Evolutionary conservation across 768 basidiomycete genomes (phyloP), one percentile per base, ranked within the genome.

Genomic region (Gelatoporia subvermispora): DNA sequence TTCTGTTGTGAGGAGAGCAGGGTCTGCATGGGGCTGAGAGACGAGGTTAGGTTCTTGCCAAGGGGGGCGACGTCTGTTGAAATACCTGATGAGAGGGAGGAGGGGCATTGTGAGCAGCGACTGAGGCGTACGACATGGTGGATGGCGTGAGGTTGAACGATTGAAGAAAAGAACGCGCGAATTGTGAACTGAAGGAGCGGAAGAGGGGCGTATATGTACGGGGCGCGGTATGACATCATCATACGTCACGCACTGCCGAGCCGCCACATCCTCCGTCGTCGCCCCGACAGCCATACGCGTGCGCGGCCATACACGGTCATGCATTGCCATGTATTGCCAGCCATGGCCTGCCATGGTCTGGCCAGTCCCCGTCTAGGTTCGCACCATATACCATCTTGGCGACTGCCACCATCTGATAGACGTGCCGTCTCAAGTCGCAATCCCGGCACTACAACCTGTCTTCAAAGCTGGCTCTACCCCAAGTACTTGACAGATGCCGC

Each of bases 81-180:
- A 5, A 43, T 56, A 73, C 75, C 68, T 77, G 79, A 45, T 72
- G 55, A 21, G 69, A 68, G 4, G 64, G 59, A 5, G 79, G 72
- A 13, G 74, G 75, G 7, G 72, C 74, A 66, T 88, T 80, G 52
- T 76, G 69, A 22, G 78, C 77, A 50, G 82, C 77, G 59, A 84
- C 77, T 25, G 77, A 68, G 20, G 87, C 86, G 77, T 87, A 89
- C 48, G 85, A 86, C 84, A 87, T 88, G 60, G 56, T 58, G 54
- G 39, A 22, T 47, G 36, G 39, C n/a, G 40, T 49, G 35, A 13
- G 13, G 36, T 20, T 23, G 36, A 24, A 11, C 20, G 20, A 28
- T 45, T 43, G 31, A 22, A 35, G 45, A 38, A 41, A 49, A 35
- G 24, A 35, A 11, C 8, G 43, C 31, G n/a, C n/a, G n/a, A n/a